Evolutionary conservation across 179 eudicot species (phyloP).

Genomic region (Dionaea muscipula): DNA sequence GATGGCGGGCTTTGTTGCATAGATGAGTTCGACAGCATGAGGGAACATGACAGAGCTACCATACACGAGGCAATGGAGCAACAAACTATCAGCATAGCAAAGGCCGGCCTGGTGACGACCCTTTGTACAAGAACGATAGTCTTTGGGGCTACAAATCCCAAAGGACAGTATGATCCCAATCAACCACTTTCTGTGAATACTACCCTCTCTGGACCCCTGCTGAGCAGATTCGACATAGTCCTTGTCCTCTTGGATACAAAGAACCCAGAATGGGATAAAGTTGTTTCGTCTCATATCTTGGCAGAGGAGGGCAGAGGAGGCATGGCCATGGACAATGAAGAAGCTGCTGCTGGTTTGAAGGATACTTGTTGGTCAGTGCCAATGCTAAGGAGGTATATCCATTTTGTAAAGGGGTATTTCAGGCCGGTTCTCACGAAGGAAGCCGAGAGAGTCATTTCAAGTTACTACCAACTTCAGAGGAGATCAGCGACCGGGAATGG

Average conservation of each 20-base stretch:
- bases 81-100: conserved; percentile 90
- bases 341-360: no score
- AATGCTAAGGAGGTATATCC: conserved; percentile 72
- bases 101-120: conserved; percentile 96
- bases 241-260: conserved; percentile 79
- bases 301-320: conserved; percentile 48
- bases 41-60: conserved; percentile 94
- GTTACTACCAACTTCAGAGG: conserved; percentile 86
- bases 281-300: conserved; percentile 90
- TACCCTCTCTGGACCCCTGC: conserved; percentile 84
- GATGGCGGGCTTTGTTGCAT: conserved; percentile 98
- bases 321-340: conserved; percentile 32
- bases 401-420: conserved; percentile 63
- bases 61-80: conserved; percentile 99
- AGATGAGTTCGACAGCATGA: conserved; percentile 91
- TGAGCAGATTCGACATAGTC: conserved; percentile 92
- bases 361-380: conserved; percentile 77
- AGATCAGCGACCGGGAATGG: conserved; percentile 67
- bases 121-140: conserved; percentile 75
- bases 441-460: conserved; percentile 72
- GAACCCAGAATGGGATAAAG: conserved; percentile 94
- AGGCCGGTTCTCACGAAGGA: conserved; percentile 76
- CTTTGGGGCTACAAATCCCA: conserved; percentile 96
- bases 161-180: conserved; percentile 84
- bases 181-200: conserved; percentile 86